Conservation (phyloP, 169 alveolate species). For the Babesia bovis region DNA sequence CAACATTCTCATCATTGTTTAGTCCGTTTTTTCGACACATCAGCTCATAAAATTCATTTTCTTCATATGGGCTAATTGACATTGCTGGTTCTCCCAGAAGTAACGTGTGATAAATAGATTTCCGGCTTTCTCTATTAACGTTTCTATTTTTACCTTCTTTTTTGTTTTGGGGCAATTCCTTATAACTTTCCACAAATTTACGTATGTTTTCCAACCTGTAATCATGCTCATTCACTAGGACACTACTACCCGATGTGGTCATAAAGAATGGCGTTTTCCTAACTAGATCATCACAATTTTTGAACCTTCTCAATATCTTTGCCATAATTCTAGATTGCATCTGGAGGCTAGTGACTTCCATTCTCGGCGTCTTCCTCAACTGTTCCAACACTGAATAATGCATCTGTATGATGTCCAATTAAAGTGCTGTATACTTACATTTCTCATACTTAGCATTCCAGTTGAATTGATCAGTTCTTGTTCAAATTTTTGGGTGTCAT, state of each 20-base stretch:
- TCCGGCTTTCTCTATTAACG: too few relatives aligned
- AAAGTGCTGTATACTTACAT: conserved; percentile 18
- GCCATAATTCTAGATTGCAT: not conserved
- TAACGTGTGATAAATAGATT: conserved; percentile 23
- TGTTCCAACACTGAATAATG: too few relatives aligned
- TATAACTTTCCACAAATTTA: not conserved
- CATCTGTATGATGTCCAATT: conserved; percentile 2
- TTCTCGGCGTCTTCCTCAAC: conserved; percentile 15
- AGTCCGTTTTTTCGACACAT: not conserved
- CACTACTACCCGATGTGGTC: conserved; percentile 27
- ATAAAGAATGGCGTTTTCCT: conserved; percentile 23
- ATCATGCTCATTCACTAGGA: conserved; percentile 35
- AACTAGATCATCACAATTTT: not conserved
- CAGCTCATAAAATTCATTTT: conserved; percentile 6
- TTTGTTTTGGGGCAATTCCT: not conserved
- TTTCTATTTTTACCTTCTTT: not conserved
- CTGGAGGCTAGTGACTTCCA: conserved; percentile 23
- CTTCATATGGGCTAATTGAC: conserved; percentile 15
- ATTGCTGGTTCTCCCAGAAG: conserved; percentile 30
- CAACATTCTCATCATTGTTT: not conserved
- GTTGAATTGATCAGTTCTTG: conserved; percentile 28
- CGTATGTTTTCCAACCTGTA: conserved; percentile 21
- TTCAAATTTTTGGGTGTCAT: conserved; percentile 22
- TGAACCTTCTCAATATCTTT: not conserved
- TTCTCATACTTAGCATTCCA: conserved; percentile 26